A percentile compares a stretch with the other conserved stretches of the same genome.
phyloP scores from a whole-genome alignment of 345 rosid genomes.

The Melaleuca alternifolia region DNA sequence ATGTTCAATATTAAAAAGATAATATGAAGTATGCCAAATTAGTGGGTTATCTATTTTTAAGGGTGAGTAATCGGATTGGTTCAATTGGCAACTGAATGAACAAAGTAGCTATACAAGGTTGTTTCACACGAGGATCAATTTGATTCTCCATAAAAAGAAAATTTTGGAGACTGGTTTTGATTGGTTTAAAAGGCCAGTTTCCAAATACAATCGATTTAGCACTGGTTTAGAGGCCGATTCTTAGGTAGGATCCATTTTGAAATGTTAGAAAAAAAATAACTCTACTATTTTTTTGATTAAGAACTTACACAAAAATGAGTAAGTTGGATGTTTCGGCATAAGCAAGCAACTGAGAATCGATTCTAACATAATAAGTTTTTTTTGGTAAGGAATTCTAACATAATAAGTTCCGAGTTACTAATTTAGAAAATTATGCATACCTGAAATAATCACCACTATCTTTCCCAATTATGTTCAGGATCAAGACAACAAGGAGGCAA shows the following conservation, averaged over 20 bases:
- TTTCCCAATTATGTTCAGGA: neutral
- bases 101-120: no score
- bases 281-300: neutral
- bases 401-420: no score
- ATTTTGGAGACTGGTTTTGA: neutral
- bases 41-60: neutral
- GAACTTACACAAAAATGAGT: neutral
- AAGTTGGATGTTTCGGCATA: neutral
- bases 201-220: neutral
- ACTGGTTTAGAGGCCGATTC: neutral
- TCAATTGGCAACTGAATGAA: no score
- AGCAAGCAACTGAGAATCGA: accelerated
- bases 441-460: no score
- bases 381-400: no score
- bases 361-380: no score
- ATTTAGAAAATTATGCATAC: no score
- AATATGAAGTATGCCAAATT: neutral
- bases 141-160: neutral
- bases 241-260: no score
- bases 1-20: neutral
- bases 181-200: neutral
- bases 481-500: neutral
- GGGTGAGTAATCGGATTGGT: neutral
- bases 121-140: neutral
- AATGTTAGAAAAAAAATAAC: no score